Evolutionary conservation across 2,329 filamentous ascomycete species (phyloP).

Genomic region (Onygenales sp.): DNA sequence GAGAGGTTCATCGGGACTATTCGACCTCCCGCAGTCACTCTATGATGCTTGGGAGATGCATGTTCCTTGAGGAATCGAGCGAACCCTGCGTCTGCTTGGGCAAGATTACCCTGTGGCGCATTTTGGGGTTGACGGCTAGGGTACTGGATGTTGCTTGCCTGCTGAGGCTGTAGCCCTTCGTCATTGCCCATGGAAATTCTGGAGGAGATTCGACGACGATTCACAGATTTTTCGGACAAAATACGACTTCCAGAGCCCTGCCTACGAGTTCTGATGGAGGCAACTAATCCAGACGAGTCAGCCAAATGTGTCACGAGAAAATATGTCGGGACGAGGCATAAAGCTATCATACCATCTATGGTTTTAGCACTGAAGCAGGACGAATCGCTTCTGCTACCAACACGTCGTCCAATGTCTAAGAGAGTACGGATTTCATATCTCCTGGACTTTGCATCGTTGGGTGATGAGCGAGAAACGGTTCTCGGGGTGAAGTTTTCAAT

Average conservation of each 20-base stretch:
- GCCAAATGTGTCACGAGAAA: background rate
- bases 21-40: conserved; percentile 39
- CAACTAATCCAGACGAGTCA: background rate
- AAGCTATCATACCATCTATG: background rate
- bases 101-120: conserved; percentile 22
- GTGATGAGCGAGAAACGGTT: background rate
- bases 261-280: background rate
- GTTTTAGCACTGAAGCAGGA: background rate
- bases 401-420: conserved; percentile 21
- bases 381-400: conserved; percentile 3
- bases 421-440: conserved; percentile 31
- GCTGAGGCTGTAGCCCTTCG: conserved; percentile 9
- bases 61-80: conserved; percentile 38
- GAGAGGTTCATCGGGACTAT: conserved; percentile 38
- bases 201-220: conserved; percentile 16
- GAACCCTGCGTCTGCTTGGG: conserved; percentile 34
- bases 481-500: background rate
- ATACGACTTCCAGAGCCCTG: conserved; percentile 9
- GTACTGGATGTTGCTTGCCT: conserved; percentile 13
- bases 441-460: conserved; percentile 8
- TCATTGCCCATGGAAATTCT: conserved; percentile 15
- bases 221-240: conserved; percentile 19
- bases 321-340: background rate
- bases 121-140: conserved; percentile 23
- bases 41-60: conserved; percentile 38